A percentile compares a stretch with the other conserved stretches of the same genome.
Conservation (phyloP, 2,329 filamentous ascomycete genomes). For the Ascochyta fabae region DNA sequence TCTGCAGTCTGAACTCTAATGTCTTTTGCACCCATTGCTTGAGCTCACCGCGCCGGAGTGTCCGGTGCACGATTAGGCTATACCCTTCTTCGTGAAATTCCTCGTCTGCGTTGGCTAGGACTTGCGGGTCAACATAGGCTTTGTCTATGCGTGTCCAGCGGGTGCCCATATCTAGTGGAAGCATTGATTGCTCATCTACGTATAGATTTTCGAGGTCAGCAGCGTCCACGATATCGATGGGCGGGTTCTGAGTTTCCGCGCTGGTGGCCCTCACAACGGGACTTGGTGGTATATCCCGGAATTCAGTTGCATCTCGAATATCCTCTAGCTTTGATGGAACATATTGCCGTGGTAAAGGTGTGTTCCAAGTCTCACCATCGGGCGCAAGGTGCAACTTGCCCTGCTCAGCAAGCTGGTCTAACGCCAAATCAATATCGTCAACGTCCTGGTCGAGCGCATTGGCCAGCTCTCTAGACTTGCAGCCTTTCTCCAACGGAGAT, state of each 20-base stretch:
- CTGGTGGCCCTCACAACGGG: not conserved
- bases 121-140: conserved; percentile 24
- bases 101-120: conserved; percentile 23
- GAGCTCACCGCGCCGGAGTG: conserved; percentile 24
- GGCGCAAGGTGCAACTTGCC: conserved; percentile 6
- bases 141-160: conserved; percentile 31
- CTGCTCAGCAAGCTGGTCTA: conserved; percentile 9
- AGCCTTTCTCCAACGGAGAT: not conserved
- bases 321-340: not conserved
- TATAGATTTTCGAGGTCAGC: not conserved
- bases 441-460: not conserved
- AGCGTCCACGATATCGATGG: not conserved
- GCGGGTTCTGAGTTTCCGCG: not conserved
- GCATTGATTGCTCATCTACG: conserved; percentile 18
- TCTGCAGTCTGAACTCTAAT: conserved; percentile 17
- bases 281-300: conserved; percentile 12
- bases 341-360: not conserved
- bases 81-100: conserved; percentile 25
- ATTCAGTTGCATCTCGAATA: conserved; percentile 3
- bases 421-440: conserved; percentile 4
- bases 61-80: conserved; percentile 23
- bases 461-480: not conserved
- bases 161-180: conserved; percentile 3
- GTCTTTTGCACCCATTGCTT: conserved; percentile 26
- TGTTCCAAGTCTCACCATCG: conserved; percentile 10